A percentile compares a stretch with the other conserved stretches of the same genome.
These are phyloP conservation scores for Aspergillus sp. DNA, from an alignment of 2,329 filamentous ascomycete genomes.

Conservation along the genomic window DNA sequence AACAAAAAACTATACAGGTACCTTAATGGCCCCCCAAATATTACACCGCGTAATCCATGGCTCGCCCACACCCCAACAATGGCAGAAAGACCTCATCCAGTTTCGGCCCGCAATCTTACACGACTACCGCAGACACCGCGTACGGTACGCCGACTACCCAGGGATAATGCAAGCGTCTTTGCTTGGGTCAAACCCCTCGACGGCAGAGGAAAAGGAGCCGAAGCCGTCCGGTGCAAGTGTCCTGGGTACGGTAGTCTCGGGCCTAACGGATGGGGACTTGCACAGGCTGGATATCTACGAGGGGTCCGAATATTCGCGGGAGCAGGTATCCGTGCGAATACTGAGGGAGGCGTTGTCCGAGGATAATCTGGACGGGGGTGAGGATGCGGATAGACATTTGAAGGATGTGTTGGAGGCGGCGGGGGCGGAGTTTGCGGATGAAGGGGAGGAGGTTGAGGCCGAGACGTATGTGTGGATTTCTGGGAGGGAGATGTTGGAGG, in stretches of 20 bases:
- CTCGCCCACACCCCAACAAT: slow-evolving; percentile 50
- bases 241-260: slow-evolving; percentile 73
- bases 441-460: slow-evolving; percentile 49
- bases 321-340: slow-evolving; percentile 47
- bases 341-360: slow-evolving; percentile 29
- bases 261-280: slow-evolving; percentile 75
- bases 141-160: slow-evolving; percentile 73
- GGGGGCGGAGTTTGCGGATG: slow-evolving; percentile 54
- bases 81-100: slow-evolving; percentile 56
- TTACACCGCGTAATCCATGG: slow-evolving; percentile 83
- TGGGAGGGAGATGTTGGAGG: slow-evolving; percentile 57
- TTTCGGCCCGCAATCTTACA: slow-evolving; percentile 75
- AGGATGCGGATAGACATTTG: slow-evolving; percentile 33
- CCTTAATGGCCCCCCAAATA: slow-evolving; percentile 80
- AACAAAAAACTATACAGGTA: slow-evolving; percentile 40
- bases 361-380: slow-evolving; percentile 11
- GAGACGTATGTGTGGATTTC: slow-evolving; percentile 66
- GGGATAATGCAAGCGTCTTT: slow-evolving; percentile 57
- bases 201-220: background rate
- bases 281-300: slow-evolving; percentile 78
- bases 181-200: background rate
- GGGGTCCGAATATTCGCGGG: slow-evolving; percentile 68
- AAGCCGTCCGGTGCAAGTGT: slow-evolving; percentile 51
- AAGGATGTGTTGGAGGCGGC: slow-evolving; percentile 45
- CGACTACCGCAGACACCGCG: slow-evolving; percentile 68